phyloP scores from a whole-genome alignment of 2,329 filamentous ascomycete species.

The Hypoxylon sp. region DNA sequence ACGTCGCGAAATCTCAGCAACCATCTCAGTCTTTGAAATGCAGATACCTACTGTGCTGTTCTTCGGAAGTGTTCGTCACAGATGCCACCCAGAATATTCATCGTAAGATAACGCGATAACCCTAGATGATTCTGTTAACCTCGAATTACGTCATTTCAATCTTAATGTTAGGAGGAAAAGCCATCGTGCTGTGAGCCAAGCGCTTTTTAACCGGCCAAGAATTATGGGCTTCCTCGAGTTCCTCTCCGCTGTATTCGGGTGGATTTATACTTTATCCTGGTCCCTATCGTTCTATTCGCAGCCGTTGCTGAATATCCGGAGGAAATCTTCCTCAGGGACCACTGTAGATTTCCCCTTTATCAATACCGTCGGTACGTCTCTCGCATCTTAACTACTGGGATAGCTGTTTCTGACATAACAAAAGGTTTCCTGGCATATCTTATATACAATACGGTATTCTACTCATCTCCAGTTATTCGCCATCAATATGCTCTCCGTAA shows the following conservation, averaged over 20 bases:
- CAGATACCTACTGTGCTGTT: not conserved
- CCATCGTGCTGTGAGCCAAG: constrained; percentile 25
- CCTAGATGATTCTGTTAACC: not conserved
- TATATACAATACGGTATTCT: constrained; percentile 80
- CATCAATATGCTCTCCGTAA: constrained; percentile 88
- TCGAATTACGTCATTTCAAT: constrained; percentile 25
- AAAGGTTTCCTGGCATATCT: constrained; percentile 81
- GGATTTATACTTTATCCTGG: constrained; percentile 84
- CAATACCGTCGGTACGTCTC: constrained; percentile 71
- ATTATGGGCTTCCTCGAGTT: constrained; percentile 62
- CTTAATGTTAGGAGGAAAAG: constrained; percentile 15
- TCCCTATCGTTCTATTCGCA: constrained; percentile 95
- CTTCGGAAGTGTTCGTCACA: not conserved
- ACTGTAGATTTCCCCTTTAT: constrained; percentile 89
- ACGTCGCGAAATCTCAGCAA: constrained; percentile 7
- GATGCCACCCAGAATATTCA: not conserved
- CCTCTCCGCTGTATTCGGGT: constrained; percentile 75
- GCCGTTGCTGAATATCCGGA: constrained; percentile 81
- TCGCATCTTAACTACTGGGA: constrained; percentile 5
- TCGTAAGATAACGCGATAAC: not conserved
- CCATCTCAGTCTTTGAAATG: not conserved
- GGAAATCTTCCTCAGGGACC: constrained; percentile 84
- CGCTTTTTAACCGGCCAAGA: constrained; percentile 28
- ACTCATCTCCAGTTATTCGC: constrained; percentile 84
- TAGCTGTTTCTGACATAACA: constrained; percentile 19